Evolutionary conservation across 208 protist genomes (phyloP), one percentile per base, ranked within the genome.

Genomic region (Spongospora subterranea): DNA sequence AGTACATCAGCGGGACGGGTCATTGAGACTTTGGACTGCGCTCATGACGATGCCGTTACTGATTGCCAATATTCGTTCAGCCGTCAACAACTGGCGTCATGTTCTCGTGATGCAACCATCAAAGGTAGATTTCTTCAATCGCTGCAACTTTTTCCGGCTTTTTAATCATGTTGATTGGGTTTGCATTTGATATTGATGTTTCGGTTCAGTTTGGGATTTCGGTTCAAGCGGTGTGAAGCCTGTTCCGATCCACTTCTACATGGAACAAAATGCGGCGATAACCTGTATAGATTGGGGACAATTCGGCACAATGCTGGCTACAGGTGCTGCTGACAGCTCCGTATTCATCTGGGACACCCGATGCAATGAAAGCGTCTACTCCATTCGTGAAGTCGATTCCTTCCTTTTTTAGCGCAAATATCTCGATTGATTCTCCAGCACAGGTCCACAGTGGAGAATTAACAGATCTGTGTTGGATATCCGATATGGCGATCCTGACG

Each of bases 11-110:
- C 71, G n/a, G 71, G 71, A 20, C 71, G 35, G n/a, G n/a, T 35
- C 17, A 82, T 82, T 43, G 17, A 82, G 13, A 82, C 35, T 6
- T 13, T 82, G 17, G 17, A 6, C 17, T 43, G 6, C n/a, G 71
- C 71, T 39, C 71, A 82, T n/a, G 71, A 82, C 71, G 71, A 82
- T 43, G 35, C 40, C n/a, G 17, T 35, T 20, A 82, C 71, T 24
- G 50, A 60, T 24, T 60, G 50, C 50, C 50, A 60, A 60, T 60
- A 24, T 6, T 60, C 50, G 6, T 24, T 24, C 24, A 60, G 13
- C 24, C 50, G 24, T 60, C 50, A 60, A 60, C 50, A 60, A 60
- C 24, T 60, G 50, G 50, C 50, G 24, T 60, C 50, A 6, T 60
- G 50, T 60, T 6, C 50, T 24, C 24, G 6, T 29, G 50, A 60